A percentile compares a stretch with the other conserved stretches of the same genome.
These are phyloP conservation scores for Wickerhamiella azyma DNA, from an alignment of 805 yeast species.

Conservation along the genomic window DNA sequence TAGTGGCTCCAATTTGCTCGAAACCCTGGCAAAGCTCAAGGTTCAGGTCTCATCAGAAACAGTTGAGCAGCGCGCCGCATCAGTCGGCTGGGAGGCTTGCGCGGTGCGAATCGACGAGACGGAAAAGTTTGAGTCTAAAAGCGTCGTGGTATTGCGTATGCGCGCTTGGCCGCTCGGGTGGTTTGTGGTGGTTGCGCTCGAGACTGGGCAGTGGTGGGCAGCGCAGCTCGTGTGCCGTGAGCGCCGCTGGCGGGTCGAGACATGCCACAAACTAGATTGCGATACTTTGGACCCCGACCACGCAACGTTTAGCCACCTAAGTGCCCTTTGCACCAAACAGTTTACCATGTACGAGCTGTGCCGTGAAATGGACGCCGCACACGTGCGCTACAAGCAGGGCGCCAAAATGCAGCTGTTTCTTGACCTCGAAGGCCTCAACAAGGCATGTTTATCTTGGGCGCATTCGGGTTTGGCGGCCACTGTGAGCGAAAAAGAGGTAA, in stretches of 20 bases:
- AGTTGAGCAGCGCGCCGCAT: slow-evolving; percentile 37
- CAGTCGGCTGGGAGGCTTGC: slow-evolving; percentile 57
- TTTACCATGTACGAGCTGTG: slow-evolving; percentile 23
- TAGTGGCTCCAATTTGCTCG: slow-evolving; percentile 11
- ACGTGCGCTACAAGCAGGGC: slow-evolving; percentile 14
- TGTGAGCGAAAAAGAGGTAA: slow-evolving; percentile 8
- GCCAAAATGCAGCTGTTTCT: slow-evolving; percentile 12
- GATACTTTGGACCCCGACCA: slow-evolving; percentile 20
- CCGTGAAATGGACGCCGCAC: slow-evolving; percentile 20
- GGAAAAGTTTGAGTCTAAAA: slow-evolving; percentile 20
- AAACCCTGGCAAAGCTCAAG: slow-evolving; percentile 33
- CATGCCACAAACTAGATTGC: slow-evolving; percentile 12
- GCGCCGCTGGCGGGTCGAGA: slow-evolving; percentile 18
- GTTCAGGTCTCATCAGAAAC: slow-evolving; percentile 38
- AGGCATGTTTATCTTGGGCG: slow-evolving; percentile 15
- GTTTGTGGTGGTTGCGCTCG: slow-evolving; percentile 27
- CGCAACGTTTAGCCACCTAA: slow-evolving; percentile 19
- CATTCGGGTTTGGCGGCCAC: slow-evolving; percentile 16
- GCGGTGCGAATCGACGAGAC: slow-evolving; percentile 41
- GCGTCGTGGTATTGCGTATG: slow-evolving; percentile 20
- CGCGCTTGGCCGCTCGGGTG: slow-evolving; percentile 30
- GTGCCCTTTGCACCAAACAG: slow-evolving; percentile 17
- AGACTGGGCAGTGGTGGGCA: slow-evolving; percentile 19
- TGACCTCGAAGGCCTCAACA: slow-evolving; percentile 13
- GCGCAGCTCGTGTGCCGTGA: slow-evolving; percentile 14